Base-by-base conservation (phyloP, 441 rosid species). In the Eruca vesicaria region DNA sequence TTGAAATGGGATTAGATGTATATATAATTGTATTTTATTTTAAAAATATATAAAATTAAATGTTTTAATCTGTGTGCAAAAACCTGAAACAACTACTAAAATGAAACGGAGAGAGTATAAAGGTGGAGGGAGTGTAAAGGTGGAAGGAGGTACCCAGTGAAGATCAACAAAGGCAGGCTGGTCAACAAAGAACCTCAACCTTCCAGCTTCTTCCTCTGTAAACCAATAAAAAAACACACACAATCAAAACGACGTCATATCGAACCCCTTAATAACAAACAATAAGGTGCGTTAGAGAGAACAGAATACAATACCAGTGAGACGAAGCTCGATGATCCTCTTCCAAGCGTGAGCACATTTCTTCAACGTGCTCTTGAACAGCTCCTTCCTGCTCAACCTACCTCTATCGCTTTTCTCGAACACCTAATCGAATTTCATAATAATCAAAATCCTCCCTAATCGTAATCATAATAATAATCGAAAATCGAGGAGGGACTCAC, bases 281-380 rank as follows among this genome's bases (percentile, higher is more conserved):
- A 6, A 35, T n/a, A 11, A 6, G n/a, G 20, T 66, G 29, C 38
- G 19, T 23, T n/a, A n/a, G n/a, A n/a, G n/a, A n/a, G n/a, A n/a
- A n/a, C n/a, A n/a, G n/a, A n/a, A n/a, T n/a, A n/a, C n/a, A n/a
- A 52, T 73, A 95, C 99, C 97, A 66, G 75, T 65, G 71, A 95
- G 96, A 67, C 88, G 89, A 77, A 93, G 98, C 81, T 95, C 98
- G 66, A 73, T 76, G 72, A 91, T 86, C 78, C 92, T 82, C 75
- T 86, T 95, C 91, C 91, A 95, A 1, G 97, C 98, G 83, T 95
- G 80, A 71, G 90, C 88, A n/a, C 90, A 86, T 83, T 95, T 95
- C 56, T 80, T 86, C 82, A 93, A 74, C 33, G 97, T 93, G 71
- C 85, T 92, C 67, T 90, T 93, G 79, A 93, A 93, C 84, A 95